Base-by-base conservation (phyloP, 306 rosid species). In the Boehmeria nivea region DNA sequence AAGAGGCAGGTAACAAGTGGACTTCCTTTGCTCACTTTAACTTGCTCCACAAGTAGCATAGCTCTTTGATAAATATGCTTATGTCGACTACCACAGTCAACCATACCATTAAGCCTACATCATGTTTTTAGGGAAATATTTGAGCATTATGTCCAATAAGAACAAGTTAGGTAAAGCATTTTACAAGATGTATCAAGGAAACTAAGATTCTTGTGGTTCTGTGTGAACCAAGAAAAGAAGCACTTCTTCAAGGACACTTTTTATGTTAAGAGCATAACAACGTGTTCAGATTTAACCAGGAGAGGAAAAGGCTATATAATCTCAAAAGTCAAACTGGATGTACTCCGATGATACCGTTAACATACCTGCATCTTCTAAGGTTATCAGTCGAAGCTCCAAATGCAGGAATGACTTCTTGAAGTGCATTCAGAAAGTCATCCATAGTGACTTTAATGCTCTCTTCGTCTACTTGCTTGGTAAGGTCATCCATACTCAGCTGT, bases 321-420 rank as follows among this genome's bases (percentile, higher is more conserved):
- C 34, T 20, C 11, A 56, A 56, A 48, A 31, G 20, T 33, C 24
- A 31, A 54, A 33, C 59, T 12, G 21, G 26, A 33, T 18, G 28
- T 20, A 63, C 28, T 53, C 40, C 39, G 45, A 31, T 31, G 36
- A 6, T 31, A 31, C 36, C 36, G 9, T 4, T 3, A 11, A 40
- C 45, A 16, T 59, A 87, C 99, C 99, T 87, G 96, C 95, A 81
- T 72, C 95, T 80, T 71, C 81, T 81, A 84, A 93, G 99, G 77
- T 87, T 96, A 49, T 83, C 95, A 56, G 96, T 93, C 36, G 99
- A 93, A 57, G 99, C 99, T 67, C 99, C 96, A 70, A 93, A 93
- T 64, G 96, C 86, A 65, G 99, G 86, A 63, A 56, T 50, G 69
- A 93, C 80, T 73, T 93, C 99, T 0, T 75, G 82, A 22, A 87